Base-by-base conservation (phyloP, 371 early-diverging fungal species). In the Umbelopsis sp. region DNA sequence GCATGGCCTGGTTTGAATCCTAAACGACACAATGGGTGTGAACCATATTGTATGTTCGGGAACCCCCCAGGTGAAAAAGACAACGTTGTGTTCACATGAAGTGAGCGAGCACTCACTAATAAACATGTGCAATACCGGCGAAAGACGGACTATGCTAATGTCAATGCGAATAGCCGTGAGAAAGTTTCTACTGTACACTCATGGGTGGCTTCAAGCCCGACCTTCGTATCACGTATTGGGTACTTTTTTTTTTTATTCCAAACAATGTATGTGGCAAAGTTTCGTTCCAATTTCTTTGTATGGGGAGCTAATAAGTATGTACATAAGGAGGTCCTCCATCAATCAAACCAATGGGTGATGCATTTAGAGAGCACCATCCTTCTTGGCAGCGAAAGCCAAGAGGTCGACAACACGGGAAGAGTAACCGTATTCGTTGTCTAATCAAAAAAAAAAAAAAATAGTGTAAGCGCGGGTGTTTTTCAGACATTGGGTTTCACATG, bases 381-480 rank as follows among this genome's bases (percentile, higher is more conserved):
- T 79, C 76, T 79, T 79, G 82, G 92, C 92, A 77, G 92, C 86
- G 83, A 87, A 88, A 80, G 75, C 75, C 84, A 96, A 83, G 70
- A 97, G 85, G 89, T 97, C 94, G 50, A 96, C 84, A 67, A 94
- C 94, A 79, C 99, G 93, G 86, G 81, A 85, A 44, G 96, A 94
- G 92, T 99, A 99, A 73, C 98, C 99, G 82, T 82, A 82, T 79
- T 94, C 93, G 87, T 94, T 94, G 77, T 93, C 93, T 45, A 99
- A 79, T 92, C 99, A 97, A 98, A 93, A 80, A 96, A 98, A 71
- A 98, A 71, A 87, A 93, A 77, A 91, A 86, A 77, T 91, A 95
- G 65, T 97, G 85, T 46, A 91, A 88, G 70, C 97, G 97, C 73
- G 95, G 95, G 69, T 97, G 76, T 90, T 89, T 22, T 48, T n/a